Base-by-base conservation (phyloP, 805 yeast genomes). In the Metschnikowia orientalis region DNA sequence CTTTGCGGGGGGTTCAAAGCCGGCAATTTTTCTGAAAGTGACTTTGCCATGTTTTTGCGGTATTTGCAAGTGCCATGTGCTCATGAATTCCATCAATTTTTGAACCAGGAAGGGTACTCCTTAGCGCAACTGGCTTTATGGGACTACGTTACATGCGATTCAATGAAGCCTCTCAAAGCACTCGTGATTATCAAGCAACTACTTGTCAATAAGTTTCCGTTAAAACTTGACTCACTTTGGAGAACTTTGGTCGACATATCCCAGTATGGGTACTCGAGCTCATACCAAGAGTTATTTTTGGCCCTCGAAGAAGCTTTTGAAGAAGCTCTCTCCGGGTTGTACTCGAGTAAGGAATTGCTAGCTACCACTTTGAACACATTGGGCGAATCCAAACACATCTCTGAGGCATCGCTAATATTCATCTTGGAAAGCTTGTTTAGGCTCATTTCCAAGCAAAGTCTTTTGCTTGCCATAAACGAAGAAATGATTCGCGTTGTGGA, bases 101-200 rank as follows among this genome's bases (percentile, higher is more conserved):
- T 40, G 21, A 37, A 35, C 4, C 20, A 32, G 6, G 40, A 41
- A 16, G 61, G 59, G 3, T 30, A 15, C 6, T 8, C 2, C 2
- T 15, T 26, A 4, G 28, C 52, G 5, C 58, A 54, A 25, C 27
- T 26, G 6, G 42, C 53, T 4, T 24, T 53, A 22, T 51, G 56
- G 54, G 32, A 18, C 4, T 56, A 36, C 30, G 49, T 53, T 23
- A 27, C 34, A 6, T 26, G 24, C 18, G 32, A 27, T 2, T 21
- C 35, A 10, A 21, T 50, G 1, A 42, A 41, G 12, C 32, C 50
- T 3, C 35, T 60, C 9, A 52, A 53, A 32, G 71, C 63, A 3
- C 52, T 66, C 29, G 47, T 66, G 14, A 27, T 67, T 6, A 15
- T 64, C 16, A 65, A 65, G 32, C 70, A 61, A 37, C 30, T 61